These are phyloP conservation scores for Sugiyamaella japonica DNA, from an alignment of 1,139 yeast species.

Conservation along the genomic window DNA sequence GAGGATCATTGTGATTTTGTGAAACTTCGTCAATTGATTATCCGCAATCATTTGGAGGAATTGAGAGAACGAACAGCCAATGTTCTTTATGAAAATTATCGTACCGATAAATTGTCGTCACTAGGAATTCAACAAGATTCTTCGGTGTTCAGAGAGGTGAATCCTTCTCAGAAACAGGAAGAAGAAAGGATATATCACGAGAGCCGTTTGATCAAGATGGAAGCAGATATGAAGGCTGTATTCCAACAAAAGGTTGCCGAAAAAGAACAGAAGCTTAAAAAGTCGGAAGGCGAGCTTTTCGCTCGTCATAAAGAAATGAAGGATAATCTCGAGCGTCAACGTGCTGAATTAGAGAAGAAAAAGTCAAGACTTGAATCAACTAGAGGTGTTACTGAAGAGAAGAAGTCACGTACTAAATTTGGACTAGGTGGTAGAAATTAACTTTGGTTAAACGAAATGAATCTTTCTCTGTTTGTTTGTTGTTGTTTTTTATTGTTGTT, in stretches of 20 bases:
- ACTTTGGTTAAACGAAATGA: background rate
- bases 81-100: conserved; percentile 80
- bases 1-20: conserved; percentile 93
- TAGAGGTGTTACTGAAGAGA: conserved; percentile 17
- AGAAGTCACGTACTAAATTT: conserved; percentile 19
- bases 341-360: conserved; percentile 86
- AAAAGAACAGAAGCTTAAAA: conserved; percentile 95
- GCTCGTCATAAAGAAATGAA: conserved; percentile 97
- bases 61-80: conserved; percentile 83
- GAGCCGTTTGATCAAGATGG: conserved; percentile 91
- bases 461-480: background rate
- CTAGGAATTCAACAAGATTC: conserved; percentile 94
- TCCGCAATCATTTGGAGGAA: conserved; percentile 91
- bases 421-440: conserved; percentile 12
- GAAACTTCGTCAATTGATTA: conserved; percentile 82
- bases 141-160: conserved; percentile 88
- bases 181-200: conserved; percentile 93
- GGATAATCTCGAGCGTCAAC: conserved; percentile 86
- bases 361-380: conserved; percentile 71
- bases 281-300: conserved; percentile 95
- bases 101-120: conserved; percentile 74
- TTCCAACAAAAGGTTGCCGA: conserved; percentile 96
- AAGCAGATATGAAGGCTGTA: conserved; percentile 93
- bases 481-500: conserved; percentile 8
- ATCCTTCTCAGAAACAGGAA: conserved; percentile 88